Conservation (phyloP, 2,329 filamentous ascomycete genomes). For the Trichoderma sp. region DNA sequence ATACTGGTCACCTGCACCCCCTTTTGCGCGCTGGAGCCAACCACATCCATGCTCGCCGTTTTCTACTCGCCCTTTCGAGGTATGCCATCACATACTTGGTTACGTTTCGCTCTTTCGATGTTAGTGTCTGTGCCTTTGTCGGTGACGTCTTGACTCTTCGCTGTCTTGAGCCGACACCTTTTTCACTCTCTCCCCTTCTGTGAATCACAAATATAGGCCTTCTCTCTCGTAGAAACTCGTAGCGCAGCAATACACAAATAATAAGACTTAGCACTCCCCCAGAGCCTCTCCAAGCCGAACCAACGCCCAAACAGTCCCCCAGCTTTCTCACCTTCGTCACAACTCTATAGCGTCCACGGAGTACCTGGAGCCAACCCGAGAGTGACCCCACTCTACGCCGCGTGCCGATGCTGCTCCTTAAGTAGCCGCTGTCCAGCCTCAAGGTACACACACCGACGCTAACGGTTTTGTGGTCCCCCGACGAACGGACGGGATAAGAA, state of each 20-base stretch:
- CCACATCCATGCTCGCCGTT: background rate
- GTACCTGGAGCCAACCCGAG: conserved; percentile 2
- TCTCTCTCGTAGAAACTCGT: no score
- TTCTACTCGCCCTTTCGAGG: background rate
- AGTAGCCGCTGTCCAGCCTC: conserved; percentile 23
- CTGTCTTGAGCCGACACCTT: background rate
- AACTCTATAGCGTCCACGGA: background rate
- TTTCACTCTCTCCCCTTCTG: no score
- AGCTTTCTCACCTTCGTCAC: background rate
- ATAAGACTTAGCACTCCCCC: background rate
- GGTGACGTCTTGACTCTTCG: background rate
- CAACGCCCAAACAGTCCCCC: background rate
- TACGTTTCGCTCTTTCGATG: background rate
- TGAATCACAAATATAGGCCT: no score
- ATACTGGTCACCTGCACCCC: conserved; percentile 7
- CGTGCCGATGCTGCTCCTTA: conserved; percentile 18
- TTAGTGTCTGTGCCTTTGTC: background rate
- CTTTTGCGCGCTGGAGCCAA: background rate
- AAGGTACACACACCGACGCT: background rate
- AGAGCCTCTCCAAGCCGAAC: conserved; percentile 6
- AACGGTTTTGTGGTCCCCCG: background rate
- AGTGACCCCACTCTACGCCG: conserved; percentile 25
- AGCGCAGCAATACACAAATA: no score
- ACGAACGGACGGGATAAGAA: conserved; percentile 21
- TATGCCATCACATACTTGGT: background rate